phyloP scores from a whole-genome alignment of 2,329 filamentous ascomycete species.

The Zymoseptoria ardabiliae region DNA sequence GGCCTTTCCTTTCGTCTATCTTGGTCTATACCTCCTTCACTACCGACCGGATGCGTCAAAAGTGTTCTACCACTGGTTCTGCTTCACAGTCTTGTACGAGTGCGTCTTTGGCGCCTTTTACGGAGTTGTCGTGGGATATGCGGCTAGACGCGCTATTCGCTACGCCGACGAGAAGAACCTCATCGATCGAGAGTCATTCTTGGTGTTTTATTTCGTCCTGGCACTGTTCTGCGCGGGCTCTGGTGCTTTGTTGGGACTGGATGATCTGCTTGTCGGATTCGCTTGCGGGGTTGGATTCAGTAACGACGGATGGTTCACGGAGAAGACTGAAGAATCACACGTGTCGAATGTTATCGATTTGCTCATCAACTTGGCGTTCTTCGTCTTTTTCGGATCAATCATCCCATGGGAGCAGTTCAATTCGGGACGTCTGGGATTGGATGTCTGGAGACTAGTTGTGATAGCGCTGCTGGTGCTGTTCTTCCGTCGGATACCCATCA shows the following conservation, averaged over 20 bases:
- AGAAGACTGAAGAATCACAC: constrained; percentile 97
- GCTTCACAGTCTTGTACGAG: constrained; percentile 86
- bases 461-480: constrained; percentile 90
- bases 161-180: constrained; percentile 74
- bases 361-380: constrained; percentile 93
- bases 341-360: constrained; percentile 99
- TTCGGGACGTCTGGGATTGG: constrained; percentile 59
- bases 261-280: constrained; percentile 91
- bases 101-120: constrained; percentile 88
- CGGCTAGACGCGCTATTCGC: constrained; percentile 84
- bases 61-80: constrained; percentile 80
- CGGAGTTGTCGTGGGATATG: constrained; percentile 80
- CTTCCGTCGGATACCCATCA: constrained; percentile 91
- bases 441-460: constrained; percentile 85
- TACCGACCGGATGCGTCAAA: constrained; percentile 62
- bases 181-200: constrained; percentile 92
- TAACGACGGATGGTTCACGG: constrained; percentile 97
- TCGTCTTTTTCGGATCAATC: constrained; percentile 95
- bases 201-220: constrained; percentile 97
- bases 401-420: constrained; percentile 95
- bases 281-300: constrained; percentile 96
- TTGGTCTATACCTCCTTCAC: constrained; percentile 81
- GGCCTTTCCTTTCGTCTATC: constrained; percentile 96
- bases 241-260: constrained; percentile 81
- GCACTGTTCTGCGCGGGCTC: constrained; percentile 93